Evolutionary conservation across 2,329 filamentous ascomycete species (phyloP), one percentile per base, ranked within the genome.

Genomic region (Teratosphaeria epicoccoides): DNA sequence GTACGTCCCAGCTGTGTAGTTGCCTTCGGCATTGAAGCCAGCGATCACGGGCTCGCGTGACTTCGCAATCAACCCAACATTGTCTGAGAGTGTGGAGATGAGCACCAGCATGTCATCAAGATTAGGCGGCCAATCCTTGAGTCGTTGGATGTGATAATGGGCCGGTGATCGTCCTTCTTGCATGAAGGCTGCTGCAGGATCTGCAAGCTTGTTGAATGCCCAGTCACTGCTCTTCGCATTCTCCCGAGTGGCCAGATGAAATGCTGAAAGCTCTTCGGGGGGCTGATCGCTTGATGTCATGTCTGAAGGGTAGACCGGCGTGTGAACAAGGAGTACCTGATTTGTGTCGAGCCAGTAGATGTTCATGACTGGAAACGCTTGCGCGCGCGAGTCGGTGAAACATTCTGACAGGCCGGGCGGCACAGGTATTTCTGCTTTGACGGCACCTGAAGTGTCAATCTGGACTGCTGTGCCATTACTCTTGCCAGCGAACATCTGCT

Each of bases 401-500:
- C 14, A 40, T 76, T 55, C 49, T 7, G 49, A 44, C 6, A 93
- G 62, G 52, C 77, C 77, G 5, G 87, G 82, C 2, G 91, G 88
- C 53, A 81, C 81, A 23, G 90, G 88, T 46, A 98, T 87, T 49
- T 83, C 77, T 29, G 78, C 89, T 70, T 91, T 93, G 24, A 80
- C 76, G 40, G 78, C 78, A 46, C 91, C 91, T 60, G 88, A 81
- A 0, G 86, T 87, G 6, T 87, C 88, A 79, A 97, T 84, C 67
- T 96, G 90, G 51, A 80, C 79, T 49, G 85, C 83, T 11, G 82
- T 83, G 52, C 93, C 93, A 69, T 96, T 82, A 6, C 77, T 82
- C 60, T 93, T 75, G 14, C 94, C 93, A 59, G 88, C 90, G 44
- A 95, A 84, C 43, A 98, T 75, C 66, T 97, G 91, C 67, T 95